Base-by-base conservation (phyloP, 768 basidiomycete genomes). In the Kwoniella heveanensis region DNA sequence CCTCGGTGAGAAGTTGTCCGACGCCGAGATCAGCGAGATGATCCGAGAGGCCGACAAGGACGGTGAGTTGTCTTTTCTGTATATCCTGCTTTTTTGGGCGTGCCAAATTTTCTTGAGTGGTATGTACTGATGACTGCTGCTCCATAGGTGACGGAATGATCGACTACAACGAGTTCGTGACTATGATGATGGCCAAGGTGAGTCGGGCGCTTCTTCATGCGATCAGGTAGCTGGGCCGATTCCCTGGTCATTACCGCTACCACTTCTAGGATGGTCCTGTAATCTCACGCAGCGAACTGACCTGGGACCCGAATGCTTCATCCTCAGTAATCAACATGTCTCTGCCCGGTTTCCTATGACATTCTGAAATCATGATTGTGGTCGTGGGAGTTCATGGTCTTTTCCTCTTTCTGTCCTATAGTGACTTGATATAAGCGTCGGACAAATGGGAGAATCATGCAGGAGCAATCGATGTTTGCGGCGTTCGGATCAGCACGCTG, bases 11-110 rank as follows among this genome's bases (percentile, higher is more conserved):
- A 92, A 92, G 80, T 83, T 93, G 62, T 85, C 90, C 13, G 91
- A 93, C 68, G 83, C 76, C 8, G 92, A 95, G 81, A 91, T 94
- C 67, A 90, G 91, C 65, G 92, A 94, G 84, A 94, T 96, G 92
- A 96, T 96, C 78, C 88, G 92, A 58, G 93, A 96, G 82, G 93
- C 92, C 60, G 92, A 96, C 78, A 85, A 91, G 54, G 91, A 96
- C 76, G 92, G 93, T 55, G 91, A 92, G 72, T 72, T 2, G 36
- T 30, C 21, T 25, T 1, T 26, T 37, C 39, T 30, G 29, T 44
- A 13, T 3, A 19, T 54, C 9, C 55, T 47, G 7, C 32, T 36
- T 7, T 6, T 36, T 13, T 36, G 32, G 32, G 32, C 13, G 6
- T 17, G 36, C 4, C 54, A 29, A 22, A 26, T 59, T 24, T 24